These are phyloP conservation scores for Miscanthus lutarioriparius DNA, from an alignment of 176 grass and related monocot genomes.

Conservation along the genomic window DNA sequence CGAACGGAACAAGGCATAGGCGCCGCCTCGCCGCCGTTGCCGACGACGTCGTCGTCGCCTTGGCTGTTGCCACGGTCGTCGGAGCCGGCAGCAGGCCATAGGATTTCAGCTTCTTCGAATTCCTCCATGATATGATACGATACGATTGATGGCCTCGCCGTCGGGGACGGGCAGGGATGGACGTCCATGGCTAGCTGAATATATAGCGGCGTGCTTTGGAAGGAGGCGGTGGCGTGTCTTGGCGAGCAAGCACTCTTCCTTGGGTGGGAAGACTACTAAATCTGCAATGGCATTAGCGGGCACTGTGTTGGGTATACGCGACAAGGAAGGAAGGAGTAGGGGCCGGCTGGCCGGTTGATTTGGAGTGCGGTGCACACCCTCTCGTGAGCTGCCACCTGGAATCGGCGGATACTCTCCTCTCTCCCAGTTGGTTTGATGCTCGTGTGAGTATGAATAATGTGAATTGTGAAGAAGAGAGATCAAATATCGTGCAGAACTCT, in stretches of 20 bases:
- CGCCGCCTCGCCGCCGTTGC: not conserved
- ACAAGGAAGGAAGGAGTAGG: not conserved
- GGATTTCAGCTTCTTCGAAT: conserved; percentile 56
- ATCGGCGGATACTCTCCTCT: not conserved
- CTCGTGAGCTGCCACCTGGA: conserved; percentile 29
- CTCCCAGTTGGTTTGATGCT: not conserved
- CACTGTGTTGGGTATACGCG: not conserved
- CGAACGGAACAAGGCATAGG: not conserved
- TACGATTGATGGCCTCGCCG: conserved; percentile 20
- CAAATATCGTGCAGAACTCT: not conserved
- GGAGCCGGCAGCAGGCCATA: conserved; percentile 39
- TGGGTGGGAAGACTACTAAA: conserved; percentile 18
- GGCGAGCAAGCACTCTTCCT: conserved; percentile 48
- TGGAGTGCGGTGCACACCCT: conserved; percentile 52
- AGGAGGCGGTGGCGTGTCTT: conserved; percentile 37
- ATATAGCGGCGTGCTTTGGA: conserved; percentile 39
- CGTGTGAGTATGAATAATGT: not conserved
- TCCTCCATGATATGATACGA: conserved; percentile 48
- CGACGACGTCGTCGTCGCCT: not conserved
- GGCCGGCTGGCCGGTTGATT: conserved; percentile 1
- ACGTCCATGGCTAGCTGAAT: not conserved
- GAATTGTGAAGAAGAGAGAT: not conserved
- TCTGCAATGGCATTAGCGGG: conserved; percentile 1
- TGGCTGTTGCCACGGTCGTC: not conserved
- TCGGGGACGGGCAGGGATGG: conserved; percentile 23